Percentiles rank a stretch among this genome's conserved stretches.
These are phyloP conservation scores for Panicum hallii DNA, from an alignment of 202 grass and related monocot genomes.

Conservation along the genomic window DNA sequence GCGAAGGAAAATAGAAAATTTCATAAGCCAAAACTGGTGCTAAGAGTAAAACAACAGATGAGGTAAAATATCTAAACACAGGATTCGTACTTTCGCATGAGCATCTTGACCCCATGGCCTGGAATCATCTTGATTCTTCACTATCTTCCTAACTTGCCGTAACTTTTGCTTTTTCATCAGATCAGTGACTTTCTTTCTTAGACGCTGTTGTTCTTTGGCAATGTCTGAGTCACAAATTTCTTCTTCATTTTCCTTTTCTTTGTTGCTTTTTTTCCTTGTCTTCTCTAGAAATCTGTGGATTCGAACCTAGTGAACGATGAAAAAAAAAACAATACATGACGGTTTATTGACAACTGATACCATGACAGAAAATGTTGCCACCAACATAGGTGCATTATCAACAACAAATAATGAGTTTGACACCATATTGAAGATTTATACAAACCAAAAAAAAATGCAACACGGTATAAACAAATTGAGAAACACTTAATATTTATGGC, in stretches of 20 bases:
- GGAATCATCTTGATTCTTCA: slow-evolving; percentile 75
- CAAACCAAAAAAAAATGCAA: slow-evolving; percentile 18
- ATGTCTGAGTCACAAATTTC: slow-evolving; percentile 43
- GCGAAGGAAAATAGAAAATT: slow-evolving; percentile 18
- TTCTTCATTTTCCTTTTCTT: slow-evolving; percentile 63
- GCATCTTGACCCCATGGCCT: slow-evolving; percentile 93
- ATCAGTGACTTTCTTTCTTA: slow-evolving; percentile 92
- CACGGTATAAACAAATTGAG: neutral
- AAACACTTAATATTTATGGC: neutral
- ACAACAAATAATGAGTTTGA: slow-evolving; percentile 28
- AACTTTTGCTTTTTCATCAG: slow-evolving; percentile 89
- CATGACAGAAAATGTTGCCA: slow-evolving; percentile 3
- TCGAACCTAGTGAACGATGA: slow-evolving; percentile 63
- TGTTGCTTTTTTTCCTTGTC: slow-evolving; percentile 71
- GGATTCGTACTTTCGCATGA: slow-evolving; percentile 77
- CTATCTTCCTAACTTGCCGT: slow-evolving; percentile 66
- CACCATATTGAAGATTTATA: slow-evolving; percentile 23
- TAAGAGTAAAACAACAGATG: slow-evolving; percentile 20
- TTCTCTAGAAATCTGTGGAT: slow-evolving; percentile 93
- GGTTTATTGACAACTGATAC: neutral
- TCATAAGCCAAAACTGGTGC: slow-evolving; percentile 24
- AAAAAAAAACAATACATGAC: slow-evolving; percentile 33
- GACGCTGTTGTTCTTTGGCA: slow-evolving; percentile 59
- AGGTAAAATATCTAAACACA: slow-evolving; percentile 37
- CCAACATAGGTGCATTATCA: neutral